Evolutionary conservation across 805 yeast species (phyloP).

Genomic region (Myxozyma nipponensis): DNA sequence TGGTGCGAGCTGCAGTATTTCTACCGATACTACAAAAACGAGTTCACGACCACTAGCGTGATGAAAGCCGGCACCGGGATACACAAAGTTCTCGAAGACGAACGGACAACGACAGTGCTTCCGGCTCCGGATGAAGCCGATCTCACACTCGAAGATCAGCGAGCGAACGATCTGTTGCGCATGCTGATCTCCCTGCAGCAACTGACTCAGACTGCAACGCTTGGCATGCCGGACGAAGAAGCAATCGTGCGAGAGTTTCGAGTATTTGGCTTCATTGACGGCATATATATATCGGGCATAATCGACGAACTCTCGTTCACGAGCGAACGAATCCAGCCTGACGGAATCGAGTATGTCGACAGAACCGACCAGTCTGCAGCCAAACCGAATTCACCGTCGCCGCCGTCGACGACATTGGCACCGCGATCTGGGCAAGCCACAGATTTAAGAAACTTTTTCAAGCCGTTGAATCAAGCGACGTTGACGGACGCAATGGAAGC

Average conservation of each 20-base stretch:
- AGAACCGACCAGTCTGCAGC: not conserved
- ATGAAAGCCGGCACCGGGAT: conserved; percentile 23
- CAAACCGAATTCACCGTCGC: not conserved
- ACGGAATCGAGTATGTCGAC: conserved; percentile 18
- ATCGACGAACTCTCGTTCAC: conserved; percentile 24
- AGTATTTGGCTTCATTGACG: conserved; percentile 25
- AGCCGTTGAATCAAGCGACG: not conserved
- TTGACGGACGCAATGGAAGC: not conserved
- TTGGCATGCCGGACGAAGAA: conserved; percentile 1
- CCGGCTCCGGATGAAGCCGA: not conserved
- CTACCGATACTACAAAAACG: conserved; percentile 14
- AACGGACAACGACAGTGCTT: not conserved
- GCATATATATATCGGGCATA: conserved; percentile 22
- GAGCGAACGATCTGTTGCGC: conserved; percentile 12
- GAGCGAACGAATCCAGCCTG: conserved; percentile 7
- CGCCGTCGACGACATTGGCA: not conserved
- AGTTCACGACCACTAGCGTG: conserved; percentile 5
- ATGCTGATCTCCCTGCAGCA: conserved; percentile 15
- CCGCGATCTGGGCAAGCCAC: too few relatives aligned
- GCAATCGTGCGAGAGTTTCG: conserved; percentile 19
- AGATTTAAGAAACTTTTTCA: conserved; percentile 8
- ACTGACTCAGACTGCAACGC: conserved; percentile 9
- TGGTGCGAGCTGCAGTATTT: conserved; percentile 29
- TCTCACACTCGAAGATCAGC: conserved; percentile 15
- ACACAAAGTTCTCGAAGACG: conserved; percentile 18